Base-by-base conservation (phyloP, 2,329 filamentous ascomycete species). In the Ampelomyces quisqualis region DNA sequence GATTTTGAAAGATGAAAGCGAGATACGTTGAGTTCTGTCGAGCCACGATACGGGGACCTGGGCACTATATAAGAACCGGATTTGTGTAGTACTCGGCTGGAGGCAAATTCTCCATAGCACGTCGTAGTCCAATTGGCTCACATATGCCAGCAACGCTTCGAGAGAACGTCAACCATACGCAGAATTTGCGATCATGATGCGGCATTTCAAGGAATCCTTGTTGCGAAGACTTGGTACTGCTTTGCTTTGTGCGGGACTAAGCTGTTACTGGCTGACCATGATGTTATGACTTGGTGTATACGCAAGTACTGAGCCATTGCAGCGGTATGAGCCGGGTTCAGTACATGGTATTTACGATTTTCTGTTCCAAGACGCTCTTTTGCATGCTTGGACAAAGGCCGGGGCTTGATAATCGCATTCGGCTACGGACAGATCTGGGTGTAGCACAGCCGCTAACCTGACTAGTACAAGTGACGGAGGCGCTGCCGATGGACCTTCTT, bases 221-320 rank as follows among this genome's bases (percentile, higher is more conserved):
- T 53, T 51, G 43, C 46, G 51, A 49, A 35, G 49, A 48, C 47
- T 44, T 53, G 43, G 53, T 49, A 52, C 45, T 26, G 47, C 39
- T 47, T 49, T 43, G 43, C 43, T 43, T 32, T 13, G 35, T 44
- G 36, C 34, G 33, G 40, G 35, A 51, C 59, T 57, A 56, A 38
- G 44, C 60, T 61, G 28, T 43, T 57, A 60, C 48, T 51, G 54
- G 54, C 36, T 45, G 43, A 30, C 46, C 45, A 65, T 65, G 62
- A 65, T 64, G 62, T 55, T 55, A 64, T 55, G 60, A 63, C 59
- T 58, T 49, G n/a, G 34, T 31, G n/a, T n/a, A n/a, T n/a, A n/a
- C n/a, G n/a, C n/a, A n/a, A n/a, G n/a, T n/a, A n/a, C n/a, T 47
- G 32, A 39, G 40, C 28, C 32, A 23, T 32, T 19, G 21, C 33